Evolutionary conservation across 1,284 basidiomycete genomes (phyloP), one percentile per base, ranked within the genome.

Genomic region (Pterulicium gracile): DNA sequence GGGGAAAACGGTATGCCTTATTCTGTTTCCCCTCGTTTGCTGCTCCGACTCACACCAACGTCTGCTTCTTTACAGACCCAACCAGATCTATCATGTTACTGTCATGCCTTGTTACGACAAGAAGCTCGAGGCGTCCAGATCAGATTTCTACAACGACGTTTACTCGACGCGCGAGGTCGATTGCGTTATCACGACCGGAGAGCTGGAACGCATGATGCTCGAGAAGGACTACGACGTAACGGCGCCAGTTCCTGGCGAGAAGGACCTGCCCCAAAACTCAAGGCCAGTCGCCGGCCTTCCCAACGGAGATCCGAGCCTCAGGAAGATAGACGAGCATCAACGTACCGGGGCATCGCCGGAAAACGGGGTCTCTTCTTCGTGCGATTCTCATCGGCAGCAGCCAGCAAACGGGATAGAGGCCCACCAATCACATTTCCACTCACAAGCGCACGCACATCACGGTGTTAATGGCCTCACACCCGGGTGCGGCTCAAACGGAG

Each of bases 51-150:
- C 36, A n/a, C n/a, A n/a, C n/a, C n/a, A n/a, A n/a, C n/a, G n/a
- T n/a, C n/a, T n/a, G n/a, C 22, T 15, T 47, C 47, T 4, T 10
- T 22, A 17, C 56, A 92, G 86, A 23, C 85, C 89, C 1, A 71
- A 86, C 55, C 71, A 89, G 55, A 77, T 97, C 46, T 98, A 98
- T 62, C 96, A 99, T 57, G 89, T 98, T 50, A 79, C 91, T 0
- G 91, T 98, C 35, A 98, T 98, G 94, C 94, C 95, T 0, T 99
- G 96, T 66, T 98, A 98, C 64, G 96, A 99, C 73, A 98, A 98
- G 68, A 99, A 99, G 62, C 81, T 99, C 20, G 96, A 99, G 67
- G 95, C 96, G 0, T 94, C 90, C 13, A 76, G 96, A 20, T 75
- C 81, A 42, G 92, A 96, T 60, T 97, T 96, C 61, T 89, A 89